Evolutionary conservation across 805 yeast genomes (phyloP).

Genomic region (Hanseniaspora singularis): DNA sequence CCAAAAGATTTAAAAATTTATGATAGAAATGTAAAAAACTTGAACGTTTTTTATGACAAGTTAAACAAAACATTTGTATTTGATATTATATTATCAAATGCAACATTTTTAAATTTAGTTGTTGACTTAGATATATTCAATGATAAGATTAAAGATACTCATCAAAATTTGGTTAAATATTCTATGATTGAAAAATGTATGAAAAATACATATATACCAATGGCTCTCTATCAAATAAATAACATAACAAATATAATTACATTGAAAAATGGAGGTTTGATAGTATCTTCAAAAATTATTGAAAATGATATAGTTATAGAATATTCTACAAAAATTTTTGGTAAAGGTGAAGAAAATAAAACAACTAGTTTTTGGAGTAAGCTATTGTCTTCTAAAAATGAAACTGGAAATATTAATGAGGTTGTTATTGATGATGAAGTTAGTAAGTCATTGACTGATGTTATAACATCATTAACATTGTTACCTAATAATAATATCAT

Average conservation of each 20-base stretch:
- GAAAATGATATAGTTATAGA: not conserved
- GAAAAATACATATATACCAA: not conserved
- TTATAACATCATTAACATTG: not conserved
- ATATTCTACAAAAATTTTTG: not conserved
- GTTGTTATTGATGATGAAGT: not conserved
- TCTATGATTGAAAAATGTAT: not conserved
- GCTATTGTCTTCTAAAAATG: not conserved
- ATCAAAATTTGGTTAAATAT: no score
- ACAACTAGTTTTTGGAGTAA: not conserved
- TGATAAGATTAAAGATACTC: not conserved
- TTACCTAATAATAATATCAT: not conserved
- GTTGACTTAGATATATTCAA: not conserved
- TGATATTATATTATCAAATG: not conserved
- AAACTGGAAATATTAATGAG: not conserved
- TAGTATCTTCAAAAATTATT: not conserved
- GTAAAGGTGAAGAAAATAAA: not conserved
- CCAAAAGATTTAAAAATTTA: not conserved
- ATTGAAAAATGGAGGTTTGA: slow-evolving; percentile 6
- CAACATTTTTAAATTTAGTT: not conserved
- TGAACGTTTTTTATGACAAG: slow-evolving; percentile 1
- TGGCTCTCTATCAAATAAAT: not conserved
- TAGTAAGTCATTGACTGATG: not conserved
- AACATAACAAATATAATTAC: slow-evolving; percentile 3
- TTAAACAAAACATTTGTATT: not conserved
- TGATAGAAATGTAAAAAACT: not conserved